Evolutionary conservation across 495 filamentous ascomycete genomes (phyloP), one percentile per base, ranked within the genome.

Genomic region (Neurospora sp.): DNA sequence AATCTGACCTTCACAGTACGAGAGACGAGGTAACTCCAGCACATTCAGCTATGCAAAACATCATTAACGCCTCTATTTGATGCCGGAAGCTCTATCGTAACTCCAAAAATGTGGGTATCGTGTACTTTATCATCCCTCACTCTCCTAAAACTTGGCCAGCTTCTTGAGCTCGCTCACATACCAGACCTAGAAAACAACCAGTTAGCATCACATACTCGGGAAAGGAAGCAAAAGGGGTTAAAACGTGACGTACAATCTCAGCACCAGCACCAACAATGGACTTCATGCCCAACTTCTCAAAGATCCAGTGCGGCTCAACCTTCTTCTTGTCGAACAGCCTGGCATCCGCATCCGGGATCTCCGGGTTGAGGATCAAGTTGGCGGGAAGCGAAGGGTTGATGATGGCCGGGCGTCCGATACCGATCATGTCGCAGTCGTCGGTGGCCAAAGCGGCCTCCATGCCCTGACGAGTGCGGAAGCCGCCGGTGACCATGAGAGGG

Each of bases 351-450:
- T 88, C 86, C 41, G 73, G 69, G 5, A 90, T 75, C 65, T 82
- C 76, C 72, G 83, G 80, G 78, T 90, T 88, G 48, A 91, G 76
- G 44, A 90, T 75, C 45, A 86, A 70, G 20, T 82, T 81, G 59
- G 74, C 82, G 4, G 89, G 84, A 35, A 89, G 78, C 12, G 76
- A 72, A 0, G 89, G 86, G 70, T 86, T 80, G 20, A 87, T 70
- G 37, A 84, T 81, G 2, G 88, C 84, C 12, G 88, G 88, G 17
- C 89, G 78, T 0, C 79, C 88, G 68, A 91, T 78, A 3, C 89
- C 89, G 38, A 90, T 79, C 38, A 90, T 71, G 74, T 90, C 88
- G 78, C 89, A 90, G 8, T 86, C 86, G 12, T 83, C 84, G 22
- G 82, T 79, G 0, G 78, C 69, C 3, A 91, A 78, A 9, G 89